Evolutionary conservation across 129 eudicot genomes (phyloP), one percentile per base, ranked within the genome.

Genomic region (Rutidosis leptorrhynchoides): DNA sequence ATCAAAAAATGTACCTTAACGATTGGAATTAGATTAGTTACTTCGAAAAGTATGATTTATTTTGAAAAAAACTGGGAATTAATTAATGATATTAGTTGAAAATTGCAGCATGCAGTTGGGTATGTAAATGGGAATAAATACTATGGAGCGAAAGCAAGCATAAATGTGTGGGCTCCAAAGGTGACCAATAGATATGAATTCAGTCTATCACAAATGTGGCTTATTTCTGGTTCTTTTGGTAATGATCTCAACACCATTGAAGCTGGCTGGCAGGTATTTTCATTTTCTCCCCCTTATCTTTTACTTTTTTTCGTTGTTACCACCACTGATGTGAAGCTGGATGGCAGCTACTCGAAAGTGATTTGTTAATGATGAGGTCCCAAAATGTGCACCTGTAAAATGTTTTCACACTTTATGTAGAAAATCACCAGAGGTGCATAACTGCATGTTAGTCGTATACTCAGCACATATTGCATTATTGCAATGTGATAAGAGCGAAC

Each of bases 251-350:
- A 93, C 82, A 93, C 96, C 73, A 93, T 93, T 76, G 99, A 93
- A 89, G 90, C 99, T 84, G 99, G 99, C 65, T 93, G 99, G 99
- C 99, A 93, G 96, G 99, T 68, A 84, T 27, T 76, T 81, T 24
- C 45, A 43, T 59, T 65, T 17, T 66, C 26, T 6, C 74, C 48
- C 32, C 32, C 57, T 33, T 23, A 9, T 49, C 43, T 61, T 32
- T 68, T 62, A 58, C 58, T 27, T 42, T 16, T 45, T 8, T 40
- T 55, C 45, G 26, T 35, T 51, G 49, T 14, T 26, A 51, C 43
- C 62, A 24, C 43, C 5, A 55, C 7, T 23, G 8, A 33, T 5
- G 8, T 8, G 40, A 33, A 0, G 0, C 40, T 8, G 0, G 40
- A n/a, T n/a, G n/a, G n/a, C n/a, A n/a, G 55, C 24, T 49, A 49